Conservation (phyloP, 1,284 basidiomycete species). For the Marasmius sp. region DNA sequence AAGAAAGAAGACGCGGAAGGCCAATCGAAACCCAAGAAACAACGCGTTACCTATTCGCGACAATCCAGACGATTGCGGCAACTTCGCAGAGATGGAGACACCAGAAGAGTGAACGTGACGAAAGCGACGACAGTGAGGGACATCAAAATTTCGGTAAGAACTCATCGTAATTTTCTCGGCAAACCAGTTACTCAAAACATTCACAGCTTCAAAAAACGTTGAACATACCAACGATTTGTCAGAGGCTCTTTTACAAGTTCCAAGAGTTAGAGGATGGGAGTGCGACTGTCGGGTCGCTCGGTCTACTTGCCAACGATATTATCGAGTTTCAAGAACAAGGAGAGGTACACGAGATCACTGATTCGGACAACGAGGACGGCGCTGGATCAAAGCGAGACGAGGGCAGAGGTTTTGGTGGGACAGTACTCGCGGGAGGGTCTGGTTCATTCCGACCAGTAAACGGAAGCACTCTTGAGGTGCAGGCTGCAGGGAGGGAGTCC, state of each 20-base stretch:
- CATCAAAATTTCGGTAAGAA: conserved; percentile 67
- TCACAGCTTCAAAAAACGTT: conserved; percentile 56
- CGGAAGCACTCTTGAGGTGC: conserved; percentile 13
- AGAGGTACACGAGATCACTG: conserved; percentile 58
- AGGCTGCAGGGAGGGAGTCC: background rate
- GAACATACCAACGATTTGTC: conserved; percentile 70
- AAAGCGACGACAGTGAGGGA: conserved; percentile 74
- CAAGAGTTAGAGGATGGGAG: conserved; percentile 65
- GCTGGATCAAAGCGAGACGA: conserved; percentile 48
- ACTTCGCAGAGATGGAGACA: conserved; percentile 48
- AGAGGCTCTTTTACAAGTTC: conserved; percentile 63
- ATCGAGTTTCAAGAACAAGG: conserved; percentile 64
- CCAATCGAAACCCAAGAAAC: conserved; percentile 6
- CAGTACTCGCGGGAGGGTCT: conserved; percentile 51
- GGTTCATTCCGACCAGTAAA: conserved; percentile 24
- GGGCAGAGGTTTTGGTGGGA: conserved; percentile 74
- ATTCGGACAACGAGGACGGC: conserved; percentile 47
- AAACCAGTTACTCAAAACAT: background rate
- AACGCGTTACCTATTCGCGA: conserved; percentile 35
- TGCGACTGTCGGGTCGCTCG: conserved; percentile 58
- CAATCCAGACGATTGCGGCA: conserved; percentile 70
- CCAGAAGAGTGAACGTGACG: conserved; percentile 51
- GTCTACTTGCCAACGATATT: conserved; percentile 61
- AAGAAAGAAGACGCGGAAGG: conserved; percentile 15
- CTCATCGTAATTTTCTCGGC: background rate